A percentile compares a stretch with the other conserved stretches of the same genome.
Evolutionary conservation across 768 basidiomycete genomes (phyloP).

Genomic region (Mycena galopus): DNA sequence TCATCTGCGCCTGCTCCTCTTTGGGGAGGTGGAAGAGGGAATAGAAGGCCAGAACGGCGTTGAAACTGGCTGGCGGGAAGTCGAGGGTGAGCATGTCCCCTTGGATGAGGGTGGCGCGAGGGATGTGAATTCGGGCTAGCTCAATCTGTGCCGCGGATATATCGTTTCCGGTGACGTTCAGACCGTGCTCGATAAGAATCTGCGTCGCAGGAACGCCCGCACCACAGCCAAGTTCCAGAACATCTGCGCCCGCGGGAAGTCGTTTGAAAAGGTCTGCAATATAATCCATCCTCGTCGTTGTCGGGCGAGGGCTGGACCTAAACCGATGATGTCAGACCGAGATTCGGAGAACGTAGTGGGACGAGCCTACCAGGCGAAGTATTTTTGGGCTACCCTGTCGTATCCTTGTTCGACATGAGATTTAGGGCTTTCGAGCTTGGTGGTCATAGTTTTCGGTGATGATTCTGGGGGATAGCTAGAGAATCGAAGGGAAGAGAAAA

Average conservation of each 20-base stretch:
- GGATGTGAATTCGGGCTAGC: constrained; percentile 41
- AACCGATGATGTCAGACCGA: no score
- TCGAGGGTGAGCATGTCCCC: constrained; percentile 44
- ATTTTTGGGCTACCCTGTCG: no score
- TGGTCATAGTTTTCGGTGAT: no score
- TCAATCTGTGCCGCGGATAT: constrained; percentile 46
- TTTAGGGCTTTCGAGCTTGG: no score
- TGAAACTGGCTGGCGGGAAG: constrained; percentile 34
- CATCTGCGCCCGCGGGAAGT: constrained; percentile 36
- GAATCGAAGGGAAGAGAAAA: no score
- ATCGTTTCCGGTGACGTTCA: constrained; percentile 45
- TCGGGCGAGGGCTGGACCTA: constrained; percentile 40
- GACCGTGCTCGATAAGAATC: constrained; percentile 36
- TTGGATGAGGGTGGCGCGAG: constrained; percentile 41
- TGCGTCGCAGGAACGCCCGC: constrained; percentile 45
- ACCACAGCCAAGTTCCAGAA: constrained; percentile 48
- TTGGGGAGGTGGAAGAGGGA: constrained; percentile 45
- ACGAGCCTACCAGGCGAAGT: no score
- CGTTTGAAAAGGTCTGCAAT: constrained; percentile 37
- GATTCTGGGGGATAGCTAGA: no score
- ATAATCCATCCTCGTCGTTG: constrained; percentile 35
- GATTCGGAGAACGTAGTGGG: no score
- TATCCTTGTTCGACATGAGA: no score
- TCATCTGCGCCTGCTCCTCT: constrained; percentile 45
- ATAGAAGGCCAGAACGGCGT: constrained; percentile 47